Conservation (phyloP, 78 protist species). For the Protostelium mycophagum region DNA sequence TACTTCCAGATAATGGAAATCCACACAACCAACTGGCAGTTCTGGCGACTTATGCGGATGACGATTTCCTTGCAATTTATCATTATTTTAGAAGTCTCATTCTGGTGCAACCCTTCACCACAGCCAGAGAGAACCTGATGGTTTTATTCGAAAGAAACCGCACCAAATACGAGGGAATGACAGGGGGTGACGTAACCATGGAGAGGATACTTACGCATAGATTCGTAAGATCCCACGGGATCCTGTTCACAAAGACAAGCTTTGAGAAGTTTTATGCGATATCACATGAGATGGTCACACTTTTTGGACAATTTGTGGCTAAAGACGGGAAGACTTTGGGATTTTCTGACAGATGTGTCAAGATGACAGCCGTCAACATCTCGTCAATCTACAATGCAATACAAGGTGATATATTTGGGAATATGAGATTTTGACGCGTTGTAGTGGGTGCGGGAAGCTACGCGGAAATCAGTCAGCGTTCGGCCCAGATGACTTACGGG, state of each 20-base stretch:
- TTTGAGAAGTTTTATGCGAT: neutral
- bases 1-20: neutral
- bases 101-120: neutral
- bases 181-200: too few relatives aligned
- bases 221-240: too few relatives aligned
- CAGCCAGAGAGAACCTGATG: neutral
- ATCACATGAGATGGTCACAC: neutral
- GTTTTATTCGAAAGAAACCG: neutral
- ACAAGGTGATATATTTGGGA: neutral
- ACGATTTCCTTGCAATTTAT: neutral
- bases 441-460: neutral
- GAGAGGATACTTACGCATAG: too few relatives aligned
- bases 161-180: neutral
- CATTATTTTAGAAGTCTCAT: neutral
- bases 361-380: neutral
- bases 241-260: neutral
- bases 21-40: slow-evolving; percentile 16
- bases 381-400: neutral
- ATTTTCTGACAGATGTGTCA: too few relatives aligned
- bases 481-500: neutral
- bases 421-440: neutral
- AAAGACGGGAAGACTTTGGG: too few relatives aligned
- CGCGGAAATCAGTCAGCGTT: neutral
- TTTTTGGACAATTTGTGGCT: neutral
- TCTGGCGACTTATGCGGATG: slow-evolving; percentile 1